These are phyloP conservation scores for Blumeriella jaapii DNA, from an alignment of 2,329 filamentous ascomycete genomes.

Conservation along the genomic window DNA sequence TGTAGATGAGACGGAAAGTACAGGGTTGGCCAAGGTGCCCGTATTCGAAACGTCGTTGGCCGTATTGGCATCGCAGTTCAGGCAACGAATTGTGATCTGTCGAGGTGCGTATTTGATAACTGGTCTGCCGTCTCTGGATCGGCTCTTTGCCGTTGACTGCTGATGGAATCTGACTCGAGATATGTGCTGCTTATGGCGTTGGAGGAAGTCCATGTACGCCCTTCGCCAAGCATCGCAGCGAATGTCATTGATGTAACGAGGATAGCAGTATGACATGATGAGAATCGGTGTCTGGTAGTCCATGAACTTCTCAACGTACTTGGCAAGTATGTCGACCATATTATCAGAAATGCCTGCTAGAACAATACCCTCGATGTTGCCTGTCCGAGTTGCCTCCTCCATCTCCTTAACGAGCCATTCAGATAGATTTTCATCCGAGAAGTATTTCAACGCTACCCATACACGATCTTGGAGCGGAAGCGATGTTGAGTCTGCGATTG, in stretches of 20 bases:
- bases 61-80: conserved; percentile 59
- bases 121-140: conserved; percentile 49
- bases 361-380: conserved; percentile 67
- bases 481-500: conserved; percentile 60
- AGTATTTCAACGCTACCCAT: conserved; percentile 58
- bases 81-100: conserved; percentile 64
- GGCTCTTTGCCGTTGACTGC: conserved; percentile 58
- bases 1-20: conserved; percentile 13
- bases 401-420: conserved; percentile 59
- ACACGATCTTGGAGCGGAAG: conserved; percentile 65
- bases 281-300: conserved; percentile 73
- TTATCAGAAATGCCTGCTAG: conserved; percentile 66
- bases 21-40: conserved; percentile 8
- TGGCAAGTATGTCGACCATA: conserved; percentile 63
- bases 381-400: conserved; percentile 46
- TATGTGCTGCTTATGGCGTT: conserved; percentile 62
- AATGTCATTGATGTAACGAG: conserved; percentile 65
- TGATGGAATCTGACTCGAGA: conserved; percentile 69
- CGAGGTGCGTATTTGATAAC: conserved; percentile 52
- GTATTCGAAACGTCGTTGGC: conserved; percentile 29
- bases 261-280: conserved; percentile 61
- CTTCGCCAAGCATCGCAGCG: conserved; percentile 65
- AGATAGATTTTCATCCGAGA: conserved; percentile 49
- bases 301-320: conserved; percentile 63
- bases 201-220: conserved; percentile 58